Evolutionary conservation across 148 eudicot genomes (phyloP), one percentile per base, ranked within the genome.

Genomic region (Salicornia ramosissima): DNA sequence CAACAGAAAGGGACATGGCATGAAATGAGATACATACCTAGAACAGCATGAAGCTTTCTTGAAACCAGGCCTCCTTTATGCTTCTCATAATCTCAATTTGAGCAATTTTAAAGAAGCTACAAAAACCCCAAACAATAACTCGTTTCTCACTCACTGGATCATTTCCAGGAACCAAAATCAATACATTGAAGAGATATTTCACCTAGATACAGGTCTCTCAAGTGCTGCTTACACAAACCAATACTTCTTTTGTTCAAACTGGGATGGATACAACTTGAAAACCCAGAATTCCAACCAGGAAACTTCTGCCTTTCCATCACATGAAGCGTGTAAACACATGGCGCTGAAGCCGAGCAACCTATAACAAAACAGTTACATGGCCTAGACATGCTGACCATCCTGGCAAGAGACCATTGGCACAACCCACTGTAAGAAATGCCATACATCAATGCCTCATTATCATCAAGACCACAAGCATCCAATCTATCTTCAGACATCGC

Each of bases 271-370:
- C 85, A 84, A 74, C 81, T 88, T 15, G 90, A 67, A 78, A 94
- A 94, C 55, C 98, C 98, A 11, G 96, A 88, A 72, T 84, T 94
- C 98, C 97, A 90, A 21, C 87, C 88, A 4, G 98, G 97, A 80
- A 83, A 88, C 71, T 80, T 94, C 69, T 90, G 92, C 73, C 88
- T 81, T 82, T 94, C 97, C 97, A 88, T 90, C 50, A 90, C 92
- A 73, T 94, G 86, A 68, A 94, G 74, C 5, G 78, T 76, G 71
- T 90, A 90, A 71, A 94, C 98, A 81, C 89, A 82, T 7, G 88
- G 87, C 8, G 89, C 97, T 0, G 86, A 77, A 61, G 73, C 76
- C 22, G 55, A 53, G 72, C 96, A 94, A 29, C 96, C 97, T 19
- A 82, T 67, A 40, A 87, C 89, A 75, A 90, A 94, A 75, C 98